Base-by-base conservation (phyloP, 1,284 basidiomycete species). In the Pterulicium gracile region DNA sequence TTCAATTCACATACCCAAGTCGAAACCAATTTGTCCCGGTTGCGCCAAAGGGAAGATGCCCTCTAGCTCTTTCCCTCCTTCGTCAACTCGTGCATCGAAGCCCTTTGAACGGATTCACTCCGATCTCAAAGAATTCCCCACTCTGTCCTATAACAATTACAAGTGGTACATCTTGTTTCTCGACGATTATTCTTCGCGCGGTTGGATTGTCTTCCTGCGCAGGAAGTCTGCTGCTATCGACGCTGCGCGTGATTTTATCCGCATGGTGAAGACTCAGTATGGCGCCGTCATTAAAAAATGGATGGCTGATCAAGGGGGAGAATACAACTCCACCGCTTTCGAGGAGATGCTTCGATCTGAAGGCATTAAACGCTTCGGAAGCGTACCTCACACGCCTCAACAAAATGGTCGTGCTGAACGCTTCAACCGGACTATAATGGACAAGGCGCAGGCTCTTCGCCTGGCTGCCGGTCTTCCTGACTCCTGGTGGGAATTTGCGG, bases 101-200 rank as follows among this genome's bases (percentile, higher is more conserved):
- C 47, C 52, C 17, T 54, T 59, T 49, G 49, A 57, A 27, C 20
- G 50, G 2, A 52, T 60, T 35, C 57, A 60, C 48, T 56, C 56
- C 0, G 58, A 63, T 50, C 48, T 64, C 1, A 54, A 54, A 20
- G 44, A 51, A 18, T 54, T 53, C 15, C 52, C 57, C 1, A 40
- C 51, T 1, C 4, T 40, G 5, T 59, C 53, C 2, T 59, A 60
- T 45, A 50, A 54, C 35, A 50, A 47, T 15, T 57, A 53, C 46
- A 55, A 55, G 23, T 63, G 60, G 44, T 47, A 47, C 14, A 51
- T 63, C 5, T 53, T 55, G 0, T 55, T 67, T 27, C 32, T 63
- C 5, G 58, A 66, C 51, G 58, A 64, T 42, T 53, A 51, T 44
- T 50, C 58, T 4, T 55, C 54, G 4, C 46, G 52, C 42, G 44